Evolutionary conservation across 2,329 filamentous ascomycete species (phyloP), one percentile per base, ranked within the genome.

Genomic region (Colletotrichum sp.): DNA sequence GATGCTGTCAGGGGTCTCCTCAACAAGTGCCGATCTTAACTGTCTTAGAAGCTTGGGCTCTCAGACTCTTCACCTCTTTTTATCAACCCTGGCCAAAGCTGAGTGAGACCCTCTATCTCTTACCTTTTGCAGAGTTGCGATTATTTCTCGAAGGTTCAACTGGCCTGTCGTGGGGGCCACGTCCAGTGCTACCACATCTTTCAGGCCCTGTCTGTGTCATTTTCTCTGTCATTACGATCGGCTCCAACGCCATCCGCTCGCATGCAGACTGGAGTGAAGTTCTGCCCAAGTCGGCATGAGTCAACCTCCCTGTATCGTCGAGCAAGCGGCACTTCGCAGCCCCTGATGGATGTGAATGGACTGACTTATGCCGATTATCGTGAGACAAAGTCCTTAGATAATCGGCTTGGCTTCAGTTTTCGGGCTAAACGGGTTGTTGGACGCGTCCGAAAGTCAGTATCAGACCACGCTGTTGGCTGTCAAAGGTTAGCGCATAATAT

Each of bases 141-240:
- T 57, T 26, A 24, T 66, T 67, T 67, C 30, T 32, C 39, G 36
- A 55, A 72, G 36, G 52, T 75, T 60, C 34, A 64, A 66, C 13
- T 62, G 60, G 28, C 68, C 55, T 49, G n/a, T 18, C 62, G 34
- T 62, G 55, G 73, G 69, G 72, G 63, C 72, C 70, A 67, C 32
- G n/a, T 28, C 39, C 18, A 52, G 18, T 70, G 57, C 24, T 32
- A 70, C 68, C n/a, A 21, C 34, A 63, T 26, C 4, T 16, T 55
- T 39, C 34, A 26, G 21, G 57, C 44, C 57, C n/a, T 12, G 71
- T n/a, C 63, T 24, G 62, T 32, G 49, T 55, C 34, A 32, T 49
- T 52, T 65, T 57, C n/a, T 8, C 24, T 75, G 36, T 72, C 63
- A 75, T 75, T 75, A 8, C 7, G 73, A 75, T 75, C 73, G 39